Evolutionary conservation across 768 basidiomycete species (phyloP).

Genomic region (Melanogaster broomeanus): DNA sequence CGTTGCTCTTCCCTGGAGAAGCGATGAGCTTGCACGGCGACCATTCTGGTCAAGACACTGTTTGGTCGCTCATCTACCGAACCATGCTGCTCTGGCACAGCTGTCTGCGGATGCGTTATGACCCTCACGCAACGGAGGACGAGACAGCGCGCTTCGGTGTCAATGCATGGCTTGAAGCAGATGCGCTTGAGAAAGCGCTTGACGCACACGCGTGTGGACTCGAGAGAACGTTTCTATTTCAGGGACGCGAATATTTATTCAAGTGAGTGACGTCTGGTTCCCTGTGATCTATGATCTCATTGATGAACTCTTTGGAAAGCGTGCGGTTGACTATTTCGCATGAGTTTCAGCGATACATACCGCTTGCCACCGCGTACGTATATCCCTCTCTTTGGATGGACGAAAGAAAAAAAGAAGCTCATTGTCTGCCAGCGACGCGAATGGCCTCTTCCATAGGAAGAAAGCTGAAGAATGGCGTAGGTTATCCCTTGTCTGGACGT

Average conservation of each 20-base stretch:
- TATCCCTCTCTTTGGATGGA: neutral
- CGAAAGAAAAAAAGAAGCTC: neutral
- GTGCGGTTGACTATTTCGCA: constrained; percentile 70
- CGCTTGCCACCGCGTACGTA: constrained; percentile 56
- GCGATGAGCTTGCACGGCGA: constrained; percentile 36
- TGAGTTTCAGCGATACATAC: constrained; percentile 66
- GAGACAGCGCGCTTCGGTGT: constrained; percentile 65
- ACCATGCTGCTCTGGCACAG: constrained; percentile 73
- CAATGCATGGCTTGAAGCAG: constrained; percentile 70
- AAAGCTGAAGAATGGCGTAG: constrained; percentile 72
- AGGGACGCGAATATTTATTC: constrained; percentile 74
- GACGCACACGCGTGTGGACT: constrained; percentile 65
- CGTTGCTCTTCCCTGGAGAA: constrained; percentile 78
- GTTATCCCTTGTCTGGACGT: constrained; percentile 25
- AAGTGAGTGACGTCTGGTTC: constrained; percentile 51
- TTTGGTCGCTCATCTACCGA: constrained; percentile 77
- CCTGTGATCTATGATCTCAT: constrained; percentile 3
- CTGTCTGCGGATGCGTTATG: constrained; percentile 60
- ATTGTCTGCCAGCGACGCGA: constrained; percentile 40
- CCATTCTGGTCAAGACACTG: constrained; percentile 57
- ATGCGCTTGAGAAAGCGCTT: constrained; percentile 62
- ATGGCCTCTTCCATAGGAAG: constrained; percentile 47
- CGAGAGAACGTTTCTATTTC: constrained; percentile 68
- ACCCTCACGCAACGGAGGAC: constrained; percentile 41
- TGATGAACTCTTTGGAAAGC: constrained; percentile 36